These are phyloP conservation scores for Taphrina flavorubra DNA, from an alignment of 1,139 yeast species.

Conservation along the genomic window DNA sequence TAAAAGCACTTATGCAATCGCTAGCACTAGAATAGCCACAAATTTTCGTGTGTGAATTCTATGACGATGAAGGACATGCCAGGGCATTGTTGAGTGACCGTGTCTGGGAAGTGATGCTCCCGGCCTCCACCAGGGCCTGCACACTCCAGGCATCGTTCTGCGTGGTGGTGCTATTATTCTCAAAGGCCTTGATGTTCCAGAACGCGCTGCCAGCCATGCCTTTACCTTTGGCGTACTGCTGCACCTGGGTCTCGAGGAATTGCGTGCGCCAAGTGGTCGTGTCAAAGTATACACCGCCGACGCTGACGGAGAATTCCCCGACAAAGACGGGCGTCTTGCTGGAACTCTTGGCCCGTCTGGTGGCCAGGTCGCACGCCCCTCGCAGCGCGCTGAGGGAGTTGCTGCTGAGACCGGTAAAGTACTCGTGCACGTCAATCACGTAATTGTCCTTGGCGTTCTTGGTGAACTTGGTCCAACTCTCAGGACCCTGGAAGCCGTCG, in stretches of 20 bases:
- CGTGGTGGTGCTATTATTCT: slow-evolving; percentile 22
- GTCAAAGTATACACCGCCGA: slow-evolving; percentile 32
- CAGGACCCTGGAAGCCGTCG: slow-evolving; percentile 31
- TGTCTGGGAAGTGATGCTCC: slow-evolving; percentile 1
- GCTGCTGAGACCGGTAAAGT: slow-evolving; percentile 21
- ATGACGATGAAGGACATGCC: slow-evolving; percentile 13
- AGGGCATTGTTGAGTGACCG: slow-evolving; percentile 10
- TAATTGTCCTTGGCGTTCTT: slow-evolving; percentile 35
- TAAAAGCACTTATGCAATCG: not conserved
- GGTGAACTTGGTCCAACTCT: slow-evolving; percentile 22
- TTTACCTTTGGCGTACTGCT: slow-evolving; percentile 10
- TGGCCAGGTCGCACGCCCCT: slow-evolving; percentile 19
- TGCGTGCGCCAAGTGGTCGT: slow-evolving; percentile 48
- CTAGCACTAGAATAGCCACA: not conserved
- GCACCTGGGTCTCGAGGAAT: slow-evolving; percentile 51
- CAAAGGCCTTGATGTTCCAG: slow-evolving; percentile 29
- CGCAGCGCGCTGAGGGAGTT: slow-evolving; percentile 22
- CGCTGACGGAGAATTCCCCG: slow-evolving; percentile 34
- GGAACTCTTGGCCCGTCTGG: not conserved
- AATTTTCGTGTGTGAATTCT: not conserved
- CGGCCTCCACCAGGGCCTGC: slow-evolving; percentile 18
- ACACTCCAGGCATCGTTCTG: slow-evolving; percentile 38
- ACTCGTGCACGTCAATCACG: slow-evolving; percentile 36
- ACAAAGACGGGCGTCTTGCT: slow-evolving; percentile 30
- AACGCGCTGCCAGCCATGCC: slow-evolving; percentile 34